These are phyloP conservation scores for Xerocomellus chrysenteron DNA, from an alignment of 768 basidiomycete species.

Conservation along the genomic window DNA sequence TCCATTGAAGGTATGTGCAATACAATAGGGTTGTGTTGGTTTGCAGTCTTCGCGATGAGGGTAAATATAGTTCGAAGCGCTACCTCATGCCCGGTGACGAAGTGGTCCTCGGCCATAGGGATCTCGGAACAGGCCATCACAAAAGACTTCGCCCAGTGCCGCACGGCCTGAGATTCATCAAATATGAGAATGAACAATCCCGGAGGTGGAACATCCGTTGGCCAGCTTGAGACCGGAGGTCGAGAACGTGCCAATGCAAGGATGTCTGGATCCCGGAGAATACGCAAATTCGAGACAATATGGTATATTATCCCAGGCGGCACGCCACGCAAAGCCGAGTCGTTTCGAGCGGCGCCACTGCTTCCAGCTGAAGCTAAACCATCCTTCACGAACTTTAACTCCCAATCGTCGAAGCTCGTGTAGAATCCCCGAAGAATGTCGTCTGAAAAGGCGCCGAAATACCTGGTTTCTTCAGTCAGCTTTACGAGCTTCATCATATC, in stretches of 20 bases:
- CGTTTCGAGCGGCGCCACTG: conserved; percentile 1
- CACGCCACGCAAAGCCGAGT: conserved; percentile 38
- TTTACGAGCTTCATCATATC: not conserved
- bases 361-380: conserved; percentile 40
- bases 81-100: conserved; percentile 44
- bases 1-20: conserved; percentile 1
- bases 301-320: conserved; percentile 59
- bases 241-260: conserved; percentile 31
- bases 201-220: conserved; percentile 55
- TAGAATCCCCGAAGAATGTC: conserved; percentile 58
- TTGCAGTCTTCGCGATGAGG: conserved; percentile 16
- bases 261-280: conserved; percentile 54
- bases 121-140: conserved; percentile 36
- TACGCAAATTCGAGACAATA: conserved; percentile 57
- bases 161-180: conserved; percentile 45
- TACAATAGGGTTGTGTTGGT: not conserved
- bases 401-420: conserved; percentile 63
- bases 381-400: conserved; percentile 51
- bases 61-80: conserved; percentile 44
- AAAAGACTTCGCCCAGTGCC: conserved; percentile 60
- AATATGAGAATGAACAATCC: conserved; percentile 60
- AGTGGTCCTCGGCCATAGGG: conserved; percentile 50
- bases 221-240: conserved; percentile 46
- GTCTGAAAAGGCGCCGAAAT: conserved; percentile 65
- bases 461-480: conserved; percentile 45